Base-by-base conservation (phyloP, 2,329 filamentous ascomycete species). In the Aspergillus brasiliensis region DNA sequence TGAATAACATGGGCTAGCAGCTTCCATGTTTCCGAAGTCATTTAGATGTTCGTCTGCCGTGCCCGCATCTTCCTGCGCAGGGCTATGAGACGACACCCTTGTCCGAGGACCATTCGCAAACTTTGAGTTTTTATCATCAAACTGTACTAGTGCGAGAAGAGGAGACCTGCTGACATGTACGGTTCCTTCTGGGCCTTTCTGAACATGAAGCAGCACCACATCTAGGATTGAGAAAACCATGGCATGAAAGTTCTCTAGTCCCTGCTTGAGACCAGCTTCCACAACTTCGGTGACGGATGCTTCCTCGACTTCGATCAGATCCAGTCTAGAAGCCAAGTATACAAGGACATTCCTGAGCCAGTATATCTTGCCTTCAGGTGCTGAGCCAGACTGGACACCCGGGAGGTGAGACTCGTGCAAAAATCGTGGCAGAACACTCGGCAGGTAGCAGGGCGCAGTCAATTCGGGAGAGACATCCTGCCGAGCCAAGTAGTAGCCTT, bases 141-240 rank as follows among this genome's bases (percentile, higher is more conserved):
- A 62, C 10, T 62, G 46, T 27, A 67, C 47, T n/a, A 66, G 34
- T 15, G 55, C 23, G 53, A 62, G 59, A 46, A 65, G 21, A 28
- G 54, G 54, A 10, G 62, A 61, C 27, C 62, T 63, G 15, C 31
- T 34, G 11, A 67, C 25, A 11, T 58, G 47, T 15, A 61, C 34
- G 5, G 8, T 27, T 13, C 56, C 58, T 13, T 53, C 38, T 8
- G 51, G n/a, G 5, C 28, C n/a, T 11, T 31, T 56, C n/a, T 58
- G 34, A 11, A 62, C 61, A 23, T 59, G 59, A 11, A 66, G 46
- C 13, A 67, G 23, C 17, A 67, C 31, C 34, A 65, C 48, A 28
- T 66, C 64, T 27, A 63, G 3, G 13, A 67, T 59, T 2, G 65
- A 66, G 44, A 66, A 65, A 2, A 65, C 62, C 51, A 67, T 52